Evolutionary conservation across 192 early-diverging fungal species (phyloP), one percentile per base, ranked within the genome.

Genomic region (Rhizoclosmatium globosum): DNA sequence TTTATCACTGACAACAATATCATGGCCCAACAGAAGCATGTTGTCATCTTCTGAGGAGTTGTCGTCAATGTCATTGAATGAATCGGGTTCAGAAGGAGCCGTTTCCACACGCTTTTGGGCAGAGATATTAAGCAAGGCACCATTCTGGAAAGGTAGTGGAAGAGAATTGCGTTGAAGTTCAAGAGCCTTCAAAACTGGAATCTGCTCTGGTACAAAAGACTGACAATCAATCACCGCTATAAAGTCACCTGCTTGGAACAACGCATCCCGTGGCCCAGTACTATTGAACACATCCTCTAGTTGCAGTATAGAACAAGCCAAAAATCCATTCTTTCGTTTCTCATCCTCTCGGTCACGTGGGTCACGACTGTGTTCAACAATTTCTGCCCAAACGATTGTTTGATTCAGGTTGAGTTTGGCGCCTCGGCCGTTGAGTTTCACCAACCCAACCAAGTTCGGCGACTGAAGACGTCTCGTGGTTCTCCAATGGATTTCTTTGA

Each of bases 141-240:
- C 81, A 47, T 81, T 57, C 11, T 74, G 17, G 64, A 82, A 82
- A 21, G 81, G 81, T 47, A 82, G 44, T 9, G 66, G 68, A 19
- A 38, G n/a, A 7, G 71, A 59, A 44, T 73, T 38, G 13, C 76
- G 50, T 61, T 64, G 80, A 42, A 71, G 31, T 62, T 81, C 79
- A 31, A 82, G 64, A 42, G 72, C 81, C 47, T 81, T 82, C 42
- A 82, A 47, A 48, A 82, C 81, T 11, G 81, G 81, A 57, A 82
- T 64, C 38, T 77, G 80, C 64, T 82, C 81, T 4, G 81, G 81
- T 15, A 66, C 79, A 76, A 82, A 82, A 7, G 81, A 83, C 47
- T 81, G 81, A 59, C 81, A 82, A 56, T 82, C 81, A 65, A 82
- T 82, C 15, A 82, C 68, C 41, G 64, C 80, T 11, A 82, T 58